A percentile compares a stretch with the other conserved stretches of the same genome.
Evolutionary conservation across 2,329 filamentous ascomycete genomes (phyloP).

Genomic region (Ascosphaera apis): DNA sequence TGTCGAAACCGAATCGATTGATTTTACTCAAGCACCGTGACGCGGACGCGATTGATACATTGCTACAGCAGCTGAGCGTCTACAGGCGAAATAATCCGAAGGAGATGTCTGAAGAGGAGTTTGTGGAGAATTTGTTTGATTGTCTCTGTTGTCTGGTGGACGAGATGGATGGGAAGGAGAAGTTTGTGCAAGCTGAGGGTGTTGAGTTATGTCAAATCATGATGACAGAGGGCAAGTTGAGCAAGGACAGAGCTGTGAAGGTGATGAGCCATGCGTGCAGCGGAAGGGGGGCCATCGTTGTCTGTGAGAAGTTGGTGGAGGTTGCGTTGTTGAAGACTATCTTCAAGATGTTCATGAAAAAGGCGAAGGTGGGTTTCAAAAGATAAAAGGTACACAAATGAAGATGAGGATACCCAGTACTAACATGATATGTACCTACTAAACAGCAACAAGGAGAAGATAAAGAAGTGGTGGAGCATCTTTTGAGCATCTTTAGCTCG

Average conservation of each 20-base stretch:
- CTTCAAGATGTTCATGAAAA: slow-evolving; percentile 78
- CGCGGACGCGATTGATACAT: slow-evolving; percentile 46
- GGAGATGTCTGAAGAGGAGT: slow-evolving; percentile 74
- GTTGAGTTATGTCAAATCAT: slow-evolving; percentile 81
- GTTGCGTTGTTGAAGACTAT: slow-evolving; percentile 63
- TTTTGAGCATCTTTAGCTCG: slow-evolving; percentile 64
- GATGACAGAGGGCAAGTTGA: slow-evolving; percentile 69
- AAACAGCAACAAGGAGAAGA: slow-evolving; percentile 27
- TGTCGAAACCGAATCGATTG: slow-evolving; percentile 44
- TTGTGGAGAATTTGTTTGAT: slow-evolving; percentile 84
- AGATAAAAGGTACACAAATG: neutral
- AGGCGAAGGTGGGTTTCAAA: slow-evolving; percentile 15
- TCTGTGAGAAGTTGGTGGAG: slow-evolving; percentile 58
- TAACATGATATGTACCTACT: neutral
- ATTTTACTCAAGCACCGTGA: slow-evolving; percentile 20
- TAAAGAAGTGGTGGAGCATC: slow-evolving; percentile 45
- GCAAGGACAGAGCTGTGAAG: slow-evolving; percentile 53
- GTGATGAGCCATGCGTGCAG: slow-evolving; percentile 63
- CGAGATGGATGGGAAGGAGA: slow-evolving; percentile 48
- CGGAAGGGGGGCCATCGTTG: slow-evolving; percentile 31
- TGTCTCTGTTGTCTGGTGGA: slow-evolving; percentile 60
- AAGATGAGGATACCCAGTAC: slow-evolving; percentile 4
- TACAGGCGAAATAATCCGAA: slow-evolving; percentile 74
- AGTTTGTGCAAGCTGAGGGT: slow-evolving; percentile 75
- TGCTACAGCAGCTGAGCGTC: slow-evolving; percentile 61